Evolutionary conservation across 768 basidiomycete genomes (phyloP).

Genomic region (Gelatoporia subvermispora): DNA sequence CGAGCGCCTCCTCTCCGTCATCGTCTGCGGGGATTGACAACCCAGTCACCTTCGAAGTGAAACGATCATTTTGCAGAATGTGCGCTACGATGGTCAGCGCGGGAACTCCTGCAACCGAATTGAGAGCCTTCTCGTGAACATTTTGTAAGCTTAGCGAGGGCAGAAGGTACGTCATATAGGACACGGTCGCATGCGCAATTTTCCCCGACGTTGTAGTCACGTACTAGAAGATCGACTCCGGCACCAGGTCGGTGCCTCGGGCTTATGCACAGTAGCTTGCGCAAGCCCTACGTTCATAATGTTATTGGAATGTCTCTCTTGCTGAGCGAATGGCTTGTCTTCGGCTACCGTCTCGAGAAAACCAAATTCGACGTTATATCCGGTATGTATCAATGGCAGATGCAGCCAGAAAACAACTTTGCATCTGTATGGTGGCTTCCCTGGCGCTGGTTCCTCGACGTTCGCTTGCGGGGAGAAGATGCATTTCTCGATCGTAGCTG

Average conservation of each 20-base stretch:
- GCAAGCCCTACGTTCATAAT: slow-evolving; percentile 41
- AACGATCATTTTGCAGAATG: slow-evolving; percentile 45
- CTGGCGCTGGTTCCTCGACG: slow-evolving; percentile 9
- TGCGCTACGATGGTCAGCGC: slow-evolving; percentile 51
- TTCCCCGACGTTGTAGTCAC: neutral
- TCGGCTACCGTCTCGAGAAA: slow-evolving; percentile 58
- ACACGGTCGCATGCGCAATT: slow-evolving; percentile 2
- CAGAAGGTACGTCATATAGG: slow-evolving; percentile 4
- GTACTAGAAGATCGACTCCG: slow-evolving; percentile 19
- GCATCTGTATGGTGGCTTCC: slow-evolving; percentile 43
- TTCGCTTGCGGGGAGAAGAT: slow-evolving; percentile 42
- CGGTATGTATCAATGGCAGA: slow-evolving; percentile 62
- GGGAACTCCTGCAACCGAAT: slow-evolving; percentile 24
- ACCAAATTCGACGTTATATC: slow-evolving; percentile 59
- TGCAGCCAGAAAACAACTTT: slow-evolving; percentile 49
- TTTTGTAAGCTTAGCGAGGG: slow-evolving; percentile 10
- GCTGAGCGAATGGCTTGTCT: slow-evolving; percentile 32
- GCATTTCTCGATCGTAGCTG: slow-evolving; percentile 49
- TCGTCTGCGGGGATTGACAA: neutral
- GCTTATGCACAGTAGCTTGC: slow-evolving; percentile 41
- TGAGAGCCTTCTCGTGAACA: neutral
- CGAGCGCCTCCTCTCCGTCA: slow-evolving; percentile 3
- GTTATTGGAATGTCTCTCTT: neutral
- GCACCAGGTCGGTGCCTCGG: slow-evolving; percentile 32
- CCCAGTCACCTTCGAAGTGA: slow-evolving; percentile 7